Percentiles rank a stretch among this genome's conserved stretches.
phyloP scores from a whole-genome alignment of 2,329 filamentous ascomycete species.

The Davidsoniella neocaledoniae region DNA sequence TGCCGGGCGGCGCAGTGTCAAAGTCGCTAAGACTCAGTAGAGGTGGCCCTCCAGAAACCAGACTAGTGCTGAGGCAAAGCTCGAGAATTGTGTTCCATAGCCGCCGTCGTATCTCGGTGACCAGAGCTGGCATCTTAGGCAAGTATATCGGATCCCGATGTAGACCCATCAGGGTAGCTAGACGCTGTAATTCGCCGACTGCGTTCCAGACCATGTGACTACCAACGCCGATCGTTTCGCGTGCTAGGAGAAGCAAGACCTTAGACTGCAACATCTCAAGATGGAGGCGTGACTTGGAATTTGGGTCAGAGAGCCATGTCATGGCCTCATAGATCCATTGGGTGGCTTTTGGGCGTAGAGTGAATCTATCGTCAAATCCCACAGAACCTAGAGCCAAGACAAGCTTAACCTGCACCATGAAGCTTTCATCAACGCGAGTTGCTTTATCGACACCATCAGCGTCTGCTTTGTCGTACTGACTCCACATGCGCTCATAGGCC shows the following conservation, averaged over 20 bases:
- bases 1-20: conserved; percentile 30
- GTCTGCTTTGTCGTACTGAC: too few species aligned
- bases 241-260: conserved; percentile 28
- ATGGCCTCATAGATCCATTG: conserved; percentile 42
- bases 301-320: conserved; percentile 34
- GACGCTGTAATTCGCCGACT: conserved; percentile 26
- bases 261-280: conserved; percentile 33
- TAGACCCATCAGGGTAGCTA: conserved; percentile 32
- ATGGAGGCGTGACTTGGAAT: conserved; percentile 33
- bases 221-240: conserved; percentile 22
- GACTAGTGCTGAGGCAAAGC: conserved; percentile 26
- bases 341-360: conserved; percentile 30
- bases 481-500: conserved; percentile 36
- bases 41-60: conserved; percentile 29
- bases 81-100: conserved; percentile 38
- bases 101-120: conserved; percentile 30
- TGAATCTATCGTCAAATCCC: conserved; percentile 32
- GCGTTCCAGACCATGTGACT: conserved; percentile 32
- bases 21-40: conserved; percentile 29
- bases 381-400: conserved; percentile 39
- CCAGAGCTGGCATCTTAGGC: conserved; percentile 19
- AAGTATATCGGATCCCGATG: conserved; percentile 30
- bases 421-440: conserved; percentile 16
- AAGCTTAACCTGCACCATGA: conserved; percentile 40
- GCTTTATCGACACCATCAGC: too few species aligned